Percentiles rank a stretch among this genome's conserved stretches.
phyloP scores from a whole-genome alignment of 306 rosid species.

The Heteromeles arbutifolia region DNA sequence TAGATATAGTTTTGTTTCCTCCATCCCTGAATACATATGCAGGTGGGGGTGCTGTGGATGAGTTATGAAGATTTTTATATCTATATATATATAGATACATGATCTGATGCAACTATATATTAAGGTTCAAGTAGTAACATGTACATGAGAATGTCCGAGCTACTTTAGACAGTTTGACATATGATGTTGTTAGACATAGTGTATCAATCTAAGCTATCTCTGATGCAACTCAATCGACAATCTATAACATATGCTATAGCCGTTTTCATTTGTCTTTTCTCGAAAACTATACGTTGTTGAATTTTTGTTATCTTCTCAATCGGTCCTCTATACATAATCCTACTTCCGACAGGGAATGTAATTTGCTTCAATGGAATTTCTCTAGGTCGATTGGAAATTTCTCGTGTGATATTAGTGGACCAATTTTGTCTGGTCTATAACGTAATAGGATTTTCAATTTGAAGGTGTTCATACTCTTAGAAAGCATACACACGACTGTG shows the following conservation, averaged over 20 bases:
- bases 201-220: too few relatives aligned
- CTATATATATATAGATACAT: background rate
- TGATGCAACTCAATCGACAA: too few relatives aligned
- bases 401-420: background rate
- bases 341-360: too few relatives aligned
- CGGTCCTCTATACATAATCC: too few relatives aligned
- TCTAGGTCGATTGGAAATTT: background rate
- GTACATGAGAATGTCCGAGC: background rate
- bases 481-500: background rate
- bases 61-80: background rate
- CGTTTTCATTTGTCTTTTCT: too few relatives aligned
- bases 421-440: background rate
- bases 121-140: too few relatives aligned
- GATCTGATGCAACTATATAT: background rate
- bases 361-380: too few relatives aligned
- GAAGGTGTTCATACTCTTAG: background rate
- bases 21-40: background rate
- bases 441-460: background rate
- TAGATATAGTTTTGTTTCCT: too few relatives aligned
- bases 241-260: too few relatives aligned
- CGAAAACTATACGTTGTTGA: too few relatives aligned
- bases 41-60: background rate
- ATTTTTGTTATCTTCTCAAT: too few relatives aligned
- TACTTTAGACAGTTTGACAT: too few relatives aligned
- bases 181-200: background rate